A percentile compares a stretch with the other conserved stretches of the same genome.
phyloP scores from a whole-genome alignment of 768 basidiomycete genomes.

The Tephrocybe rancida region DNA sequence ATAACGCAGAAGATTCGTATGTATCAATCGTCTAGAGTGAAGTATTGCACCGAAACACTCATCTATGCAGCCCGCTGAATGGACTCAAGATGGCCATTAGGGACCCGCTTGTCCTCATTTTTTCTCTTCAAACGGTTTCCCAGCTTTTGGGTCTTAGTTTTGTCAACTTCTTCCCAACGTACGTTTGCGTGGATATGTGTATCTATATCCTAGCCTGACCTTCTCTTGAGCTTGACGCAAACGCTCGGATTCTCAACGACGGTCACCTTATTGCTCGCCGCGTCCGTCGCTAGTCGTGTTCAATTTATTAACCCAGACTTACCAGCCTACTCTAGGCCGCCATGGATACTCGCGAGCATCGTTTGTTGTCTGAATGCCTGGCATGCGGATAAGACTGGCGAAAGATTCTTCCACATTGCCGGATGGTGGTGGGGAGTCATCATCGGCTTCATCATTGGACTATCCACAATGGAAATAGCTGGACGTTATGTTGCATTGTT shows the following conservation, averaged over 20 bases:
- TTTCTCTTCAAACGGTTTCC: slow-evolving; percentile 52
- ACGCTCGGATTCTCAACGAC: slow-evolving; percentile 67
- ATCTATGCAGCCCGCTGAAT: slow-evolving; percentile 38
- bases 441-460: slow-evolving; percentile 60
- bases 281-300: slow-evolving; percentile 39
- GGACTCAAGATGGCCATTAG: slow-evolving; percentile 60
- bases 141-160: slow-evolving; percentile 61
- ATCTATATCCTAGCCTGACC: not conserved
- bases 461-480: slow-evolving; percentile 52
- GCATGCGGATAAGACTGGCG: slow-evolving; percentile 62
- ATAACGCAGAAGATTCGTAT: slow-evolving; percentile 59
- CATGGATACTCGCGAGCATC: slow-evolving; percentile 60
- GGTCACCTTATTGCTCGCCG: slow-evolving; percentile 57
- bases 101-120: slow-evolving; percentile 56
- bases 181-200: slow-evolving; percentile 6
- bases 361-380: slow-evolving; percentile 54
- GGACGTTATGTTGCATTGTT: slow-evolving; percentile 66
- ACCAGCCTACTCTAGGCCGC: slow-evolving; percentile 44
- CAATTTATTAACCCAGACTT: not conserved
- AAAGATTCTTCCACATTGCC: slow-evolving; percentile 64
- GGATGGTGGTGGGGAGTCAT: slow-evolving; percentile 64
- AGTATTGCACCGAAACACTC: not conserved
- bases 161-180: slow-evolving; percentile 62
- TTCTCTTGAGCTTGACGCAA: slow-evolving; percentile 45
- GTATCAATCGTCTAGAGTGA: slow-evolving; percentile 20